These are phyloP conservation scores for Acorus calamus DNA, from an alignment of 106 monocot genomes.

Conservation along the genomic window DNA sequence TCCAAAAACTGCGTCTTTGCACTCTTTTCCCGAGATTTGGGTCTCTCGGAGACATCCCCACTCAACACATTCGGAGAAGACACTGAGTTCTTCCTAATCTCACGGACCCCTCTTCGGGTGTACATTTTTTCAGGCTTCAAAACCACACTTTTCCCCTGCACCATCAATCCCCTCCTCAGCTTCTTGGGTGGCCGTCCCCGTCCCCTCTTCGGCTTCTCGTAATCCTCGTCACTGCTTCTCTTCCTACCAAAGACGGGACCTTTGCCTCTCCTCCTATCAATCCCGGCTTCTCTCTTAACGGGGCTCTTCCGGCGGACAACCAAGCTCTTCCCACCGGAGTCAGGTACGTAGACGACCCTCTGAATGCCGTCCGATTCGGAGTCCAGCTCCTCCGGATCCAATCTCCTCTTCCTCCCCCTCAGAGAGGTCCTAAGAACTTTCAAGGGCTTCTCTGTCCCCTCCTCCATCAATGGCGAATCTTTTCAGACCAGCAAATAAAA, in stretches of 20 bases:
- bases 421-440: not conserved
- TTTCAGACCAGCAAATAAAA: too few relatives aligned
- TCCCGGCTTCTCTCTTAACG: not conserved
- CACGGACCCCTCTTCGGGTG: not conserved
- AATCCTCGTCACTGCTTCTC: constrained; percentile 1
- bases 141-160: constrained; percentile 10
- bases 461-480: too few relatives aligned
- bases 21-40: too few relatives aligned
- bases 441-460: too few relatives aligned
- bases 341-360: too few relatives aligned
- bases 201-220: constrained; percentile 2
- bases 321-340: not conserved
- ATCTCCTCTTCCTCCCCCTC: constrained; percentile 29
- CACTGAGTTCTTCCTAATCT: not conserved
- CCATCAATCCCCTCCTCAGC: not conserved
- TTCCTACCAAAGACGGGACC: constrained; percentile 6
- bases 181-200: not conserved
- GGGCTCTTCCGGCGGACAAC: not conserved
- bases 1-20: too few relatives aligned
- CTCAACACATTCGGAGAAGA: not conserved
- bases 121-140: not conserved
- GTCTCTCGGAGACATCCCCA: too few relatives aligned
- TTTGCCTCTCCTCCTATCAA: not conserved
- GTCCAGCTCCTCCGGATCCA: constrained; percentile 14
- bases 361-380: constrained; percentile 29